Conservation (phyloP, 768 basidiomycete genomes). For the Hypsizygus marmoreus region DNA sequence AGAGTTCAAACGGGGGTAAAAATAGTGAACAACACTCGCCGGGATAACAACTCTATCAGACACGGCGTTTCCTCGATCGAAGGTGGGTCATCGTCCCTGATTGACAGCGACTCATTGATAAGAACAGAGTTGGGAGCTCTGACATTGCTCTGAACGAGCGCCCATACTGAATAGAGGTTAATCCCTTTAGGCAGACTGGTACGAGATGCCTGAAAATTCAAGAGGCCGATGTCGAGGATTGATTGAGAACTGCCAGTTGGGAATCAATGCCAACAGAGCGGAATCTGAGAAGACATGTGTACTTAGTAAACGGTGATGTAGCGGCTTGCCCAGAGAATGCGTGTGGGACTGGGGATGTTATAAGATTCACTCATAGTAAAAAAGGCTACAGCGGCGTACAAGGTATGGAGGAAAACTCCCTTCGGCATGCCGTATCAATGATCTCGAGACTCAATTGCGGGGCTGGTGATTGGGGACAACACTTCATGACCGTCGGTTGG, state of each 20-base stretch:
- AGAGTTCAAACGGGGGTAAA: background rate
- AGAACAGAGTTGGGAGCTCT: background rate
- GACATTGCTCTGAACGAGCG: too few species aligned
- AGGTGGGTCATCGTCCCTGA: constrained; percentile 9
- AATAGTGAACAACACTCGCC: constrained; percentile 4
- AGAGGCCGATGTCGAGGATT: constrained; percentile 5
- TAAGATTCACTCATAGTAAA: too few species aligned
- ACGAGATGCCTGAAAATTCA: constrained; percentile 1
- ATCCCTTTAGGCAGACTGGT: constrained; percentile 6
- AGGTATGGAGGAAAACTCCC: constrained; percentile 2
- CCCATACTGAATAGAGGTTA: background rate
- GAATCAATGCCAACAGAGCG: constrained; percentile 8
- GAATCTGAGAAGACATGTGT: constrained; percentile 5
- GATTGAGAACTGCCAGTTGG: constrained; percentile 1
- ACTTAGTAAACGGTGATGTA: background rate
- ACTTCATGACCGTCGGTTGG: background rate
- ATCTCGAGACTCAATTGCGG: constrained; percentile 8
- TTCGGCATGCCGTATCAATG: constrained; percentile 6
- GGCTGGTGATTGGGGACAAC: constrained; percentile 9
- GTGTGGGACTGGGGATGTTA: constrained; percentile 5
- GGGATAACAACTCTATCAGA: constrained; percentile 21
- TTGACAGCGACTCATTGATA: constrained; percentile 8
- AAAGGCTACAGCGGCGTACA: background rate
- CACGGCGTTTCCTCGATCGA: constrained; percentile 19
- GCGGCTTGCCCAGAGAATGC: background rate